Evolutionary conservation across 768 basidiomycete genomes (phyloP).

Genomic region (Panaeolus papilionaceus): DNA sequence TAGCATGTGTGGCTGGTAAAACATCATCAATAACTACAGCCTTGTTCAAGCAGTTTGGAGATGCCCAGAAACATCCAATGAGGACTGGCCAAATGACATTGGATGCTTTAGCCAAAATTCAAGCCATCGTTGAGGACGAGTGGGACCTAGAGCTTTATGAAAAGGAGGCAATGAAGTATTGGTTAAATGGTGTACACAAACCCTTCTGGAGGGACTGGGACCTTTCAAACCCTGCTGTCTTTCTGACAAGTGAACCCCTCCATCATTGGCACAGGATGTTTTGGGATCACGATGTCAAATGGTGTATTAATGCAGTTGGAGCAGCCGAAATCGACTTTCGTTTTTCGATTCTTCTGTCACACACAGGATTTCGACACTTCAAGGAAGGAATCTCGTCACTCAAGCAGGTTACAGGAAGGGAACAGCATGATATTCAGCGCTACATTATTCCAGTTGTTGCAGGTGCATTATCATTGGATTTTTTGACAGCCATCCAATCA

Average conservation of each 20-base stretch:
- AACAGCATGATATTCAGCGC: slow-evolving; percentile 41
- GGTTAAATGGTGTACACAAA: slow-evolving; percentile 34
- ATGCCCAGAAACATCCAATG: too few relatives aligned
- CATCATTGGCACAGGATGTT: slow-evolving; percentile 37
- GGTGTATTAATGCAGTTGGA: too few relatives aligned
- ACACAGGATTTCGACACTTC: slow-evolving; percentile 42
- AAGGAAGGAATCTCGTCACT: slow-evolving; percentile 38
- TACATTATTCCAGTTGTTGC: too few relatives aligned
- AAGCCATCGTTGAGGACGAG: slow-evolving; percentile 20
- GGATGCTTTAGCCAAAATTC: slow-evolving; percentile 19
- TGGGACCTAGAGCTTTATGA: slow-evolving; percentile 30
- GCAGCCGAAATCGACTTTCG: slow-evolving; percentile 40
- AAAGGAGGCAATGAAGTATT: slow-evolving; percentile 12
- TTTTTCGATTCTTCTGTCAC: slow-evolving; percentile 38
- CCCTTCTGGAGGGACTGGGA: slow-evolving; percentile 44
- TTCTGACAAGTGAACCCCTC: slow-evolving; percentile 40
- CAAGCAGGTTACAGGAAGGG: slow-evolving; percentile 44
- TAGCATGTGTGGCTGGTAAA: slow-evolving; percentile 32
- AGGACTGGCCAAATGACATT: slow-evolving; percentile 30
- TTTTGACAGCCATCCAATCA: slow-evolving; percentile 36
- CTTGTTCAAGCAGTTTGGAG: slow-evolving; percentile 33
- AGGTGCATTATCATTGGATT: slow-evolving; percentile 30
- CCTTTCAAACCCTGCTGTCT: slow-evolving; percentile 33
- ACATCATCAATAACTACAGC: slow-evolving; percentile 38
- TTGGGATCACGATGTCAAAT: slow-evolving; percentile 43